phyloP scores from a whole-genome alignment of 176 grass and related monocot genomes.

The Pontederia paniculata region DNA sequence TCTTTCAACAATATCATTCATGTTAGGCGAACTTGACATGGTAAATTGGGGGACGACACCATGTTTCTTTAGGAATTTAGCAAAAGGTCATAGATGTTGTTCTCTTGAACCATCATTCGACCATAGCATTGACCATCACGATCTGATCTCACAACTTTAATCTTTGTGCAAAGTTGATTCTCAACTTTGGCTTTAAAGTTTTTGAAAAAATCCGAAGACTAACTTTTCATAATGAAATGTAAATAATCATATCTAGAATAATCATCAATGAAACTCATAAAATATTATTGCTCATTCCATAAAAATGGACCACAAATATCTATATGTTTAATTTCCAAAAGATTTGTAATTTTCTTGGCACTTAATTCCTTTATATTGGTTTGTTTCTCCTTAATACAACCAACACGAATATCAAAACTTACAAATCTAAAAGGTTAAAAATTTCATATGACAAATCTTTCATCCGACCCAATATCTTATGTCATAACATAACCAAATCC shows the following conservation, averaged over 20 bases:
- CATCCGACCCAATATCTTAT: not conserved
- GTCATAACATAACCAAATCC: not conserved
- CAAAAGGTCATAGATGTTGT: not conserved
- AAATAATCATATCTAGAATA: not conserved
- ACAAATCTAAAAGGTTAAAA: not conserved
- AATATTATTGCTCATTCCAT: conserved; percentile 1
- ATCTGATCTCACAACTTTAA: not conserved
- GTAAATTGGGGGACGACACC: not conserved
- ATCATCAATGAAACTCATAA: not conserved
- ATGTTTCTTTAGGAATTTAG: not conserved
- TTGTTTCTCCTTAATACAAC: too few relatives aligned
- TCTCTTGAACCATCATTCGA: not conserved
- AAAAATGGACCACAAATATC: not conserved
- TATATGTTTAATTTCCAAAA: not conserved
- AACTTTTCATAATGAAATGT: too few relatives aligned
- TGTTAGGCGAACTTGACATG: not conserved
- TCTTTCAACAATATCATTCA: not conserved
- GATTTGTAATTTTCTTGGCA: not conserved
- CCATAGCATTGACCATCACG: not conserved
- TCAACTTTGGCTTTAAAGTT: not conserved
- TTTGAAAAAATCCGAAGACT: not conserved
- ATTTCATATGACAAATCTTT: not conserved
- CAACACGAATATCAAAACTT: too few relatives aligned
- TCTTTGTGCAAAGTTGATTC: not conserved
- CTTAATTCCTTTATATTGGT: too few relatives aligned